Evolutionary conservation across 1,139 yeast genomes (phyloP).

Genomic region (Zygosaccharomyces sapae): DNA sequence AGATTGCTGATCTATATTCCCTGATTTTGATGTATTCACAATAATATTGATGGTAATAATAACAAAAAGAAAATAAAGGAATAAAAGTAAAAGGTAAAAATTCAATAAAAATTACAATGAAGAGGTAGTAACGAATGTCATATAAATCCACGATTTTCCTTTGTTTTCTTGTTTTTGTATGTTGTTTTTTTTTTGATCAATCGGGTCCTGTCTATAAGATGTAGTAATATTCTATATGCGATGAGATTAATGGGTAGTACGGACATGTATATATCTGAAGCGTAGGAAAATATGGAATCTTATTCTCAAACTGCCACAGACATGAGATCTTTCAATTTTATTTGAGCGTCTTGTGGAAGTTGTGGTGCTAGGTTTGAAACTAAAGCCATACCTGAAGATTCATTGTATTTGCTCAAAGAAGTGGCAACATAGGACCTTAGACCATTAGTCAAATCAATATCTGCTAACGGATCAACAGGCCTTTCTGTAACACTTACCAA

Average conservation of each 20-base stretch:
- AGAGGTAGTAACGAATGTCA: background rate
- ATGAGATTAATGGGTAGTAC: conserved; percentile 1
- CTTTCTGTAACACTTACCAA: conserved; percentile 58
- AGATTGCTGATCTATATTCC: background rate
- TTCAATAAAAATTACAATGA: background rate
- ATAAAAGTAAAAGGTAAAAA: background rate
- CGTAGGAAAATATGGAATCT: background rate
- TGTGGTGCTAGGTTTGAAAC: conserved; percentile 34
- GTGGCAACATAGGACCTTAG: conserved; percentile 38
- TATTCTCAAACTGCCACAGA: conserved; percentile 3
- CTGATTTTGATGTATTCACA: background rate
- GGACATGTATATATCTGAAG: background rate
- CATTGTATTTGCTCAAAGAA: conserved; percentile 34
- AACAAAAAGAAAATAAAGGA: background rate
- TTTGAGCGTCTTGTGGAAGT: conserved; percentile 40
- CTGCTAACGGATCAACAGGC: conserved; percentile 66
- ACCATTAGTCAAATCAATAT: conserved; percentile 41
- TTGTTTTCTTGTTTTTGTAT: too few relatives aligned
- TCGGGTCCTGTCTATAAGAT: background rate
- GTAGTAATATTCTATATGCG: conserved; percentile 3
- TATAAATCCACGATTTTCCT: background rate
- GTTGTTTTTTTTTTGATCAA: background rate
- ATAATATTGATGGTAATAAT: background rate
- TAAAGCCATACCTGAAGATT: conserved; percentile 28
- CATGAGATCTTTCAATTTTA: conserved; percentile 35